Base-by-base conservation (phyloP, 164 flowering plant genomes). In the Akebia trifoliata region DNA sequence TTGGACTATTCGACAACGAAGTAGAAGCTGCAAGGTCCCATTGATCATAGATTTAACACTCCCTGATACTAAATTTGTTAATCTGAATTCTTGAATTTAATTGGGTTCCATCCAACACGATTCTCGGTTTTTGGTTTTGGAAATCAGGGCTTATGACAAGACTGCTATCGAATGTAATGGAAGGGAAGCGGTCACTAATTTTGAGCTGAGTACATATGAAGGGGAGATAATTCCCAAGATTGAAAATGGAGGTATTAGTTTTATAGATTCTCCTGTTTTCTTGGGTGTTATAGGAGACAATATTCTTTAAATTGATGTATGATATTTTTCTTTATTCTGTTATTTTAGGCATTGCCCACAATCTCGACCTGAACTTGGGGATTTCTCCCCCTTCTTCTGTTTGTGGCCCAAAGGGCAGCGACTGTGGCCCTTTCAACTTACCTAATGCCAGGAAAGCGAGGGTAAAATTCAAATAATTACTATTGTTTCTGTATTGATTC, bases 11-110 rank as follows among this genome's bases (percentile, higher is more conserved):
- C 76, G 95, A 91, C 78, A 86, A 74, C 61, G 96, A 88, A 80
- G 69, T 85, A 63, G 96, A 91, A 75, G 96, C 95, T 70, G 98
- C 98, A 84, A 91, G 98, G 98, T 91, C 81, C 73, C 76, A 50
- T 32, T 73, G 73, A 73, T 64, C 65, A 63, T 72, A 60, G 76
- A 77, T 77, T 74, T 70, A 72, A 60, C 62, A 75, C 68, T 71
- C 60, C 62, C 65, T 64, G 66, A 62, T 72, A 63, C 61, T 68
- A 54, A 71, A 64, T 70, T 66, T 50, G 63, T 57, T 75, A 57
- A 57, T 57, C 63, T 67, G 53, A 57, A 69, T 63, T 75, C 65
- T 64, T 71, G 63, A 71, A 66, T 63, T 71, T 68, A 50, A 44
- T 71, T 59, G 34, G 60, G 56, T 56, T 64, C 68, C 77, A 57